Base-by-base conservation (phyloP, 352 stramenopile species). In the Phytophthora pini region DNA sequence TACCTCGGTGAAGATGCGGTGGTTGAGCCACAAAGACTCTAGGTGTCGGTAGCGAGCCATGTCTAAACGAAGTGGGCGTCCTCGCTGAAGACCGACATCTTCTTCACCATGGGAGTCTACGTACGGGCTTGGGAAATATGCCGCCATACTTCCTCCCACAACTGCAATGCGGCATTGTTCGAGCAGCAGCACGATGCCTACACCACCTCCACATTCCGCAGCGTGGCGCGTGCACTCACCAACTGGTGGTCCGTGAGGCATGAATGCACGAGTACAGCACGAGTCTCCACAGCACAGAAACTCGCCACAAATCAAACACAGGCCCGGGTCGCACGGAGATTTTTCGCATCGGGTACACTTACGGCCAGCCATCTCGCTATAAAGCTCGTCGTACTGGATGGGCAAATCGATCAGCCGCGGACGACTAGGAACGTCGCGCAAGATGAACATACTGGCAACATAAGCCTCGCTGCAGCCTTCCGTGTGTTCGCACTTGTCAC, bases 381-480 rank as follows among this genome's bases (percentile, higher is more conserved):
- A 96, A 22, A 96, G 75, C 47, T 92, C 86, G 58, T 96, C 88
- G 69, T 93, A 96, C 62, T 96, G 88, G 20, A 87, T 63, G 3
- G 88, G 88, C 31, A 96, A 80, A 11, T 93, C 74, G n/a, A 96
- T 86, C 20, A 96, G 70, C 2, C 78, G 82, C 20, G 84, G 84
- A 36, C 77, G 77, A 24, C 60, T 68, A n/a, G 70, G 52, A 7
- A 80, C 56, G 53, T 96, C 87, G 22, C 88, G 86, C 20, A 96
- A 50, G 48, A 96, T 93, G 48, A 96, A 96, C 87, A 96, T 94
- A 67, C 87, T 96, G 32, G 88, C 88, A 22, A 94, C 81, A 59
- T 95, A 96, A 13, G 81, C 84, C 53, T 96, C 88, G 60, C 88
- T 92, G 57, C 82, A 90, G 17, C 87, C 83, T 65, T 96, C 88